A percentile compares a stretch with the other conserved stretches of the same genome.
Conservation (phyloP, 2,329 filamentous ascomycete species). For the Alternaria incomplexa region DNA sequence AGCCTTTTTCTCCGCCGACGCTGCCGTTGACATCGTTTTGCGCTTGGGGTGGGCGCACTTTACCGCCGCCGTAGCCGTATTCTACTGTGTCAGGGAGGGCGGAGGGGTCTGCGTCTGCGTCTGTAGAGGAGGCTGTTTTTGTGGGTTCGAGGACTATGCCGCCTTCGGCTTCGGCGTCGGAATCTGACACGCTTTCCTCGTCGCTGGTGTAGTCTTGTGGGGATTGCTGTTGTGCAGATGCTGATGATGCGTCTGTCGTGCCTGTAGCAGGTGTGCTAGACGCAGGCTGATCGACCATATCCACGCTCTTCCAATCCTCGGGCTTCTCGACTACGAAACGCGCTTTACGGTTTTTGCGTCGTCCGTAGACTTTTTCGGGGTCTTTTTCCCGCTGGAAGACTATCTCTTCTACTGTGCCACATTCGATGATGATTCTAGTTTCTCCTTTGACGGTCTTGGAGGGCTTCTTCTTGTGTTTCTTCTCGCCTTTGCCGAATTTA, state of each 20-base stretch:
- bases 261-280: background rate
- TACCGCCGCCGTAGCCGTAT: slow-evolving; percentile 39
- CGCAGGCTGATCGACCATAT: slow-evolving; percentile 49
- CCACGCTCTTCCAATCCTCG: slow-evolving; percentile 52
- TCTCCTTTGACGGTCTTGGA: slow-evolving; percentile 56
- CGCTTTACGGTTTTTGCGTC: slow-evolving; percentile 55
- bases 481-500: slow-evolving; percentile 11
- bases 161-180: slow-evolving; percentile 22
- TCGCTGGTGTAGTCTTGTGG: slow-evolving; percentile 9
- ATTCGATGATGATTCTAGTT: slow-evolving; percentile 56
- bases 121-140: background rate
- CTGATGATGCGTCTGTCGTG: background rate
- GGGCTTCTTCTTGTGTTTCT: slow-evolving; percentile 36
- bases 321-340: slow-evolving; percentile 48
- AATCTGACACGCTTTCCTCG: slow-evolving; percentile 21
- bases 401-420: slow-evolving; percentile 57
- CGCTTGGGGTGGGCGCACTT: slow-evolving; percentile 49
- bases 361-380: slow-evolving; percentile 54
- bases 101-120: background rate
- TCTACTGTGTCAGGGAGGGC: slow-evolving; percentile 19
- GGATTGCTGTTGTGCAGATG: background rate
- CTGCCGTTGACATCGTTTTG: slow-evolving; percentile 63
- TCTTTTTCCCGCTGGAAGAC: slow-evolving; percentile 58
- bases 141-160: slow-evolving; percentile 19
- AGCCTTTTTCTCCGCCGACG: slow-evolving; percentile 62